These are phyloP conservation scores for Ascochyta clinopodiicola DNA, from an alignment of 2,329 filamentous ascomycete genomes.

Conservation along the genomic window DNA sequence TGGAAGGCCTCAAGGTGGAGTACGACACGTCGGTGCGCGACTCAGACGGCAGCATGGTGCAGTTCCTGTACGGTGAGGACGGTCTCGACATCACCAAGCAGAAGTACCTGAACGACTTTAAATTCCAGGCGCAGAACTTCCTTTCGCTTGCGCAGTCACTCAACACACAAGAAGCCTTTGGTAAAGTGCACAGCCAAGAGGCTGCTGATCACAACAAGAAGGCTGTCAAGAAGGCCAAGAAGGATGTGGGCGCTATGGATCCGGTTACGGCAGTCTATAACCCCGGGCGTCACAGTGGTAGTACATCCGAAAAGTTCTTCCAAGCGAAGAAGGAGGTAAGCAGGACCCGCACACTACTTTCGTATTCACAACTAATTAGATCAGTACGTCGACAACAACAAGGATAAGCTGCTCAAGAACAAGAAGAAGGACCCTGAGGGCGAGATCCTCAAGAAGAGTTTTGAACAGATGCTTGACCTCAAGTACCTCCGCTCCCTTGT, in stretches of 20 bases:
- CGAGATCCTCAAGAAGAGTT: slow-evolving; percentile 67
- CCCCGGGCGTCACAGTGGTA: slow-evolving; percentile 79
- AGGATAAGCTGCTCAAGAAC: slow-evolving; percentile 63
- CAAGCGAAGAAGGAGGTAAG: slow-evolving; percentile 67
- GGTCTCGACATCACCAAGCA: slow-evolving; percentile 94
- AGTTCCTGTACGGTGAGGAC: slow-evolving; percentile 97
- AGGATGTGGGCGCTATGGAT: slow-evolving; percentile 71
- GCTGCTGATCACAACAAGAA: slow-evolving; percentile 66
- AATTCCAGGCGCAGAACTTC: slow-evolving; percentile 87
- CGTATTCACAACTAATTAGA: slow-evolving; percentile 17
- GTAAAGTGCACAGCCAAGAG: slow-evolving; percentile 69
- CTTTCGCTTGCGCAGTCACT: slow-evolving; percentile 79
- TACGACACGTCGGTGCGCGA: slow-evolving; percentile 96
- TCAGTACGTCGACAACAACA: slow-evolving; percentile 81
- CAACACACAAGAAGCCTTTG: slow-evolving; percentile 65
- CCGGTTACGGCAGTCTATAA: slow-evolving; percentile 76
- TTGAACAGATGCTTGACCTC: slow-evolving; percentile 83
- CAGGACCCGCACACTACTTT: background rate
- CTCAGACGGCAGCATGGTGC: slow-evolving; percentile 88
- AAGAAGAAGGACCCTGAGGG: slow-evolving; percentile 62
- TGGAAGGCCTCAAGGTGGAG: slow-evolving; percentile 90
- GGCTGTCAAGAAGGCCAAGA: slow-evolving; percentile 81
- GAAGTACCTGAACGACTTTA: slow-evolving; percentile 87
- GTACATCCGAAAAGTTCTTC: slow-evolving; percentile 88
- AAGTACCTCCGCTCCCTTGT: slow-evolving; percentile 93